Base-by-base conservation (phyloP, 2,329 filamentous ascomycete species). In the Curvularia eragrostidis region DNA sequence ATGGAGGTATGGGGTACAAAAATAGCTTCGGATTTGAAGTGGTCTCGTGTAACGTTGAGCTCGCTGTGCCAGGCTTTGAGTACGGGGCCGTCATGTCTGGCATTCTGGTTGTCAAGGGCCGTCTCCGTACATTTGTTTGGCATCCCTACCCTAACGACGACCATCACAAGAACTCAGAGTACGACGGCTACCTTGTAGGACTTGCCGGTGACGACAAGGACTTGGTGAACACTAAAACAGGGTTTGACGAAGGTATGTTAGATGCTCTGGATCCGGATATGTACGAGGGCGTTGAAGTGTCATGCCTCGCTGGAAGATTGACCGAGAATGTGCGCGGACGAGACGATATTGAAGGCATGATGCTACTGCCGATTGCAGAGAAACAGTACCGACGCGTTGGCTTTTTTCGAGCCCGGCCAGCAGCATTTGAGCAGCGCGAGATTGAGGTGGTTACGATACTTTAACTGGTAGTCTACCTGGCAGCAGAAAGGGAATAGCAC, bases 251-350 rank as follows among this genome's bases (percentile, higher is more conserved):
- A 12, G 57, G 42, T 8, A 43, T n/a, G 12, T 41, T 59, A 13
- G 57, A 59, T 56, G 57, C 57, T 5, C 24, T 48, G 21, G 55
- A 58, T 43, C 52, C 42, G 32, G 54, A 53, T n/a, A 21, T 58
- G 23, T 44, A 47, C 9, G 47, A 49, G 24, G 59, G 55, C 24
- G 44, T 44, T 24, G 55, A 55, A 32, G 59, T 61, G 44, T 38
- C 24, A 15, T 61, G 55, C 28, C 34, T 61, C 12, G 57, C 43
- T 4, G 55, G 38, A 38, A 38, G 48, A 5, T 18, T 52, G 39
- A 23, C 50, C 2, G 56, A 59, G 26, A 41, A 53, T 15, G 34
- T 52, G 4, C 47, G 48, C 3, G 48, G 56, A 10, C 48, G 42
- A 26, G 48, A 55, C 13, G 46, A 56, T 13, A 48, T 59, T 21